Percentiles rank a stretch among this genome's conserved stretches.
Evolutionary conservation across 225 moss, liverwort and hornwort species (phyloP).

Genomic region (Pseudoscleropodium purum): DNA sequence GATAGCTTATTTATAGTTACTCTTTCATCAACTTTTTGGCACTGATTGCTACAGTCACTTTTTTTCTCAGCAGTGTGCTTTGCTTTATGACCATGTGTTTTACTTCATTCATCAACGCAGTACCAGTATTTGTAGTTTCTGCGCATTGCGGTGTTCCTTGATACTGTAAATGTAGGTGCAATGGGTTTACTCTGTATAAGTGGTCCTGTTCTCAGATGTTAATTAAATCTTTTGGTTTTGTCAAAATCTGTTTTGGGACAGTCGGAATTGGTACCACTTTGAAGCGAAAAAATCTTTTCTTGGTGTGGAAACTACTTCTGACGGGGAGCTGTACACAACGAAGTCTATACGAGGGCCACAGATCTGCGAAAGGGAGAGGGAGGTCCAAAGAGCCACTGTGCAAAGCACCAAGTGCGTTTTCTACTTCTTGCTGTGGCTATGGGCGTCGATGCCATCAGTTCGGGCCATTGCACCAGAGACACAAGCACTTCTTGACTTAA

Average conservation of each 20-base stretch:
- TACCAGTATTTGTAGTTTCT: not conserved
- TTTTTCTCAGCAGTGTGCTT: not conserved
- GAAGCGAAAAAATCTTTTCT: constrained; percentile 65
- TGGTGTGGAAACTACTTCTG: constrained; percentile 77
- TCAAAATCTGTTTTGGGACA: not conserved
- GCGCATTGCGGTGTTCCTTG: not conserved
- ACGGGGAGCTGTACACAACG: constrained; percentile 72
- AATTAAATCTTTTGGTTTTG: not conserved
- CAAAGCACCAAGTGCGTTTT: not conserved
- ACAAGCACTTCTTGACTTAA: constrained; percentile 38
- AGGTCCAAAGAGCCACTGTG: constrained; percentile 40
- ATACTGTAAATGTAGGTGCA: not conserved
- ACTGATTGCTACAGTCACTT: not conserved
- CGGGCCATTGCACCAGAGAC: constrained; percentile 22
- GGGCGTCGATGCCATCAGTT: not conserved
- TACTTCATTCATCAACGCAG: not conserved
- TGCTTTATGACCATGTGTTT: not conserved
- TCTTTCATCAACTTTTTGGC: not conserved
- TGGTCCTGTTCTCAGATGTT: not conserved
- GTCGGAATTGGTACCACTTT: constrained; percentile 69
- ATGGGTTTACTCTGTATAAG: not conserved
- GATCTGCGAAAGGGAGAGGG: constrained; percentile 69
- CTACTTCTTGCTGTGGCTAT: constrained; percentile 13
- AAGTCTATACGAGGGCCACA: constrained; percentile 69
- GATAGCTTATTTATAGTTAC: not conserved